Evolutionary conservation across 352 stramenopile genomes (phyloP), one percentile per base, ranked within the genome.

Genomic region (Globisporangium paddicum): DNA sequence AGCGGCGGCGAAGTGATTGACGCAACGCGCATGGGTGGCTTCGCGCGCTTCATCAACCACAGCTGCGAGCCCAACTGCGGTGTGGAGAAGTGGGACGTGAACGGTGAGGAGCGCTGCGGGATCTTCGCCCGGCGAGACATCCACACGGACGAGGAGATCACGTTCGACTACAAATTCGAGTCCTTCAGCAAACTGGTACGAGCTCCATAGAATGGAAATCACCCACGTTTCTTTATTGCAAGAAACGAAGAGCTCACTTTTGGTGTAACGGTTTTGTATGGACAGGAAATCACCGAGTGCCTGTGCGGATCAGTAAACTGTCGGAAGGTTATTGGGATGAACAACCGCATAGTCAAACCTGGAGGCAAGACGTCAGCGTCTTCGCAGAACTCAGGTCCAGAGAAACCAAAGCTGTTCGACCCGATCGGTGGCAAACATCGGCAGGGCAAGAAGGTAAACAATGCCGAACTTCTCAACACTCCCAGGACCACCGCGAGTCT

Each of bases 31-130:
- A 92, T 94, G 66, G 93, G 94, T 32, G 94, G 92, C 32, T 80
- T 96, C 37, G 92, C 92, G 30, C 83, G 95, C 44, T 98, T 98
- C 60, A 97, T 98, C 60, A 98, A 98, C 71, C 90, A 97, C 63
- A 98, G 90, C 68, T 98, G 93, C 64, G 77, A 95, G n/a, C 86
- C 73, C 13, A 98, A 98, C 70, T 98, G 93, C 70, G 82, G 85
- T 35, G 96, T 97, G 25, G 87, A 98, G 70, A 98, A 98, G 34
- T 97, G 96, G 75, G 90, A 95, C 25, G 78, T 97, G 11, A 86
- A 96, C 62, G 87, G 91, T 48, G 87, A 90, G 65, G 93, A 98
- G 73, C 83, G 92, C n/a, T 97, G 97, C 56, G 94, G 88, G n/a
- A 97, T 98, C 66, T 98, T 98, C 60, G 86, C 93, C 18, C 82